These are phyloP conservation scores for Neonectria punicea DNA, from an alignment of 2,329 filamentous ascomycete species.

Conservation along the genomic window DNA sequence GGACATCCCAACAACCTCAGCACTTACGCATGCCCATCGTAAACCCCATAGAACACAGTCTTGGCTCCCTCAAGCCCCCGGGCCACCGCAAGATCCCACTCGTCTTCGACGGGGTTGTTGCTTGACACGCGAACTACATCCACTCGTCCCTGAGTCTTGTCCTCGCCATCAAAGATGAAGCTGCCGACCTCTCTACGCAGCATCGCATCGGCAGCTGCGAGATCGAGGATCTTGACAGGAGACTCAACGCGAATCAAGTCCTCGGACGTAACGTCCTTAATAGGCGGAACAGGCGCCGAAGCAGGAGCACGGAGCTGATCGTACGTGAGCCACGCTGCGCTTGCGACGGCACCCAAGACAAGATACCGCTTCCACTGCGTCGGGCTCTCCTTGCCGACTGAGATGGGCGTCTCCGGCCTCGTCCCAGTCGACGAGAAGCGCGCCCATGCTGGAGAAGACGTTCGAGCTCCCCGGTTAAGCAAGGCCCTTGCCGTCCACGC, in stretches of 20 bases:
- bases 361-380: neutral
- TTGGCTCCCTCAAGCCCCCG: constrained; percentile 43
- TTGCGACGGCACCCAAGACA: neutral
- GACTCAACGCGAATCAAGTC: constrained; percentile 39
- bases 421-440: constrained; percentile 31
- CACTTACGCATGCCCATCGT: constrained; percentile 61
- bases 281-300: constrained; percentile 9
- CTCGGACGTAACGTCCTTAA: constrained; percentile 31
- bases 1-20: neutral
- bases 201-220: constrained; percentile 45
- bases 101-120: constrained; percentile 50
- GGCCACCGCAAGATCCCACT: constrained; percentile 48
- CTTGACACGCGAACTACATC: constrained; percentile 49
- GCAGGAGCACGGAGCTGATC: neutral
- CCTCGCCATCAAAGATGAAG: constrained; percentile 44
- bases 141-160: constrained; percentile 44
- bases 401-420: constrained; percentile 13
- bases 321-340: neutral
- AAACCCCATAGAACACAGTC: constrained; percentile 53
- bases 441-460: neutral
- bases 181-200: constrained; percentile 45
- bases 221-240: constrained; percentile 40
- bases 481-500: neutral
- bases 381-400: constrained; percentile 10
- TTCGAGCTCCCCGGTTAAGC: constrained; percentile 13